A percentile compares a stretch with the other conserved stretches of the same genome.
Conservation (phyloP, 257 asterid genomes). For the Thymus quinquecostatus region DNA sequence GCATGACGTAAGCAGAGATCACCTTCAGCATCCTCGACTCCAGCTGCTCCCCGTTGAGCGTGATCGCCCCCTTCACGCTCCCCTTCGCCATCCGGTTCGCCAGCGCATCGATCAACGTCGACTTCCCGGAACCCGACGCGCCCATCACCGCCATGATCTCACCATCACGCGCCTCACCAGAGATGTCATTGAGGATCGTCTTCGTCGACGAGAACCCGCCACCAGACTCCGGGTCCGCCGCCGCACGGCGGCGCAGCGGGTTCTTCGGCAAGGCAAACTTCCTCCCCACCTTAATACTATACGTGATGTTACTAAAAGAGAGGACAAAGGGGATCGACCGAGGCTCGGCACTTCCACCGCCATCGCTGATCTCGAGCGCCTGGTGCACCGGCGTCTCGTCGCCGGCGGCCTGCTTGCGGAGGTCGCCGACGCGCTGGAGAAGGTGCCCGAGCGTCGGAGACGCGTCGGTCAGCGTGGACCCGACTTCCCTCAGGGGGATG, state of each 20-base stretch:
- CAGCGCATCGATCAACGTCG: slow-evolving; percentile 71
- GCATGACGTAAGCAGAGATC: slow-evolving; percentile 86
- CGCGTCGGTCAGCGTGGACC: neutral
- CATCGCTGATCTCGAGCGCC: slow-evolving; percentile 55
- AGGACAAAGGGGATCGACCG: slow-evolving; percentile 61
- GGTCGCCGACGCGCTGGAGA: slow-evolving; percentile 51
- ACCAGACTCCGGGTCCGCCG: slow-evolving; percentile 31
- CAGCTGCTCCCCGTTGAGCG: slow-evolving; percentile 62
- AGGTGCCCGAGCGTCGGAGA: slow-evolving; percentile 58
- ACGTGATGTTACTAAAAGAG: slow-evolving; percentile 60
- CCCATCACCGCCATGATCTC: slow-evolving; percentile 83
- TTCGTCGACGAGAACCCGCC: slow-evolving; percentile 40
- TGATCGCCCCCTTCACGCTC: slow-evolving; percentile 67
- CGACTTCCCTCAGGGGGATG: slow-evolving; percentile 20
- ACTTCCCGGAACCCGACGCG: slow-evolving; percentile 80
- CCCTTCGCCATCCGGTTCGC: slow-evolving; percentile 71
- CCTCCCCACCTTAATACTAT: slow-evolving; percentile 46
- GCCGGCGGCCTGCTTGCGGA: slow-evolving; percentile 59
- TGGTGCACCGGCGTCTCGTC: slow-evolving; percentile 82
- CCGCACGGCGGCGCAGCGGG: slow-evolving; percentile 23
- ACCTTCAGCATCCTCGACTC: slow-evolving; percentile 64
- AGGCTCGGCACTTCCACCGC: slow-evolving; percentile 28
- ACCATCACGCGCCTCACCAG: slow-evolving; percentile 81
- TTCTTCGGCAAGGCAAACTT: slow-evolving; percentile 25
- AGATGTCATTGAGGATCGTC: slow-evolving; percentile 56